A percentile compares a stretch with the other conserved stretches of the same genome.
phyloP scores from a whole-genome alignment of 1,139 yeast genomes.

The Zygosaccharomyces sapae region DNA sequence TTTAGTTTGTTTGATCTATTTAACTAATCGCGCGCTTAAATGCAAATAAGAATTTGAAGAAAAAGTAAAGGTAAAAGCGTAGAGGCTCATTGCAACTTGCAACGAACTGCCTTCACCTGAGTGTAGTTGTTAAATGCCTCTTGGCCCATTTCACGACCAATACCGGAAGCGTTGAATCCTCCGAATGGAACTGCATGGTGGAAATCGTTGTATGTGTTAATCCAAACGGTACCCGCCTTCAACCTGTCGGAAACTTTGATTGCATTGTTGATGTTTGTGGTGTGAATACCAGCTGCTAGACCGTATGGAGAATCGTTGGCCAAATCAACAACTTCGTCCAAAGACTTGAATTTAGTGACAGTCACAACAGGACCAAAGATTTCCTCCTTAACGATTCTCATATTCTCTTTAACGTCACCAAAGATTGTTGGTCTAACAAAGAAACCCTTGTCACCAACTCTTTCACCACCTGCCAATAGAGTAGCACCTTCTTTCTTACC shows the following conservation, averaged over 20 bases:
- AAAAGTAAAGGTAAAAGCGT: not conserved
- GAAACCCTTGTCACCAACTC: slow-evolving; percentile 54
- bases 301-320: slow-evolving; percentile 59
- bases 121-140: slow-evolving; percentile 59
- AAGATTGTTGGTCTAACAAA: slow-evolving; percentile 68
- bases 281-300: slow-evolving; percentile 61
- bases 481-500: slow-evolving; percentile 61
- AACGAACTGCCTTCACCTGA: slow-evolving; percentile 59
- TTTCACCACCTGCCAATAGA: slow-evolving; percentile 56
- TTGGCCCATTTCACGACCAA: slow-evolving; percentile 65
- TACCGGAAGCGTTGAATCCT: slow-evolving; percentile 60
- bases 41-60: too few species aligned
- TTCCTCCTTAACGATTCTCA: slow-evolving; percentile 66
- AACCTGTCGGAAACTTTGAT: slow-evolving; percentile 48
- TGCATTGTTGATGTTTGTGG: slow-evolving; percentile 45
- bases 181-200: slow-evolving; percentile 49
- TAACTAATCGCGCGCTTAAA: too few species aligned
- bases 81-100: slow-evolving; percentile 26
- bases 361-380: slow-evolving; percentile 64
- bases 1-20: too few species aligned
- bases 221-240: slow-evolving; percentile 56
- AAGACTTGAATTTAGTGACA: slow-evolving; percentile 49
- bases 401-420: slow-evolving; percentile 56
- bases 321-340: slow-evolving; percentile 50
- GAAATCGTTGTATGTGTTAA: slow-evolving; percentile 56